Evolutionary conservation across 495 filamentous ascomycete species (phyloP).

Genomic region (Aspergillus asperescens): DNA sequence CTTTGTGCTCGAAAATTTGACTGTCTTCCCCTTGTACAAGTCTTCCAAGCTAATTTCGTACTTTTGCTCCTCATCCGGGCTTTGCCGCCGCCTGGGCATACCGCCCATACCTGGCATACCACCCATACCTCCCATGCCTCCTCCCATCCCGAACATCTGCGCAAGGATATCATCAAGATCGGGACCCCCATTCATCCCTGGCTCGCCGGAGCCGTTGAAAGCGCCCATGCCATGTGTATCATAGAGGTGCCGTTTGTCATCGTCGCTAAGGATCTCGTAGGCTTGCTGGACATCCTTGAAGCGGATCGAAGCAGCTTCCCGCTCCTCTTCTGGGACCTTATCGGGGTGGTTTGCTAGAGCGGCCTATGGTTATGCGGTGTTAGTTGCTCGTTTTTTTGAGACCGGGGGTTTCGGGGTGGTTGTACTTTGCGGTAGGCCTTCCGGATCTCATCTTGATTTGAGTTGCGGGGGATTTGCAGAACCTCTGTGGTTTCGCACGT

Average conservation of each 20-base stretch:
- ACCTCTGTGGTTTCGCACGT: slow-evolving; percentile 49
- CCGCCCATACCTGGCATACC: slow-evolving; percentile 58
- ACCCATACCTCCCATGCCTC: slow-evolving; percentile 48
- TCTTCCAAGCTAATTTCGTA: slow-evolving; percentile 90
- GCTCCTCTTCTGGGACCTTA: slow-evolving; percentile 85
- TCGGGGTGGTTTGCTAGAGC: slow-evolving; percentile 88
- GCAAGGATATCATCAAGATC: slow-evolving; percentile 87
- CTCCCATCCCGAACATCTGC: slow-evolving; percentile 82
- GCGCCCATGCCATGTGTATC: slow-evolving; percentile 92
- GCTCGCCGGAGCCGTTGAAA: slow-evolving; percentile 69
- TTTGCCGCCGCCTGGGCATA: slow-evolving; percentile 59
- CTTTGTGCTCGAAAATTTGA: slow-evolving; percentile 89
- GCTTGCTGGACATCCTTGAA: slow-evolving; percentile 91
- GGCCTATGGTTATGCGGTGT: slow-evolving; percentile 47
- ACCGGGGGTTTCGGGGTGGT: neutral
- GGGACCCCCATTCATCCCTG: slow-evolving; percentile 61
- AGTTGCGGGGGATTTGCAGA: slow-evolving; percentile 63
- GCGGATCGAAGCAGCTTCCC: slow-evolving; percentile 74
- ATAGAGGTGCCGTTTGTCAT: slow-evolving; percentile 85
- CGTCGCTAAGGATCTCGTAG: slow-evolving; percentile 96
- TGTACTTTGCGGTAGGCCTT: slow-evolving; percentile 94
- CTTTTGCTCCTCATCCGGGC: slow-evolving; percentile 78
- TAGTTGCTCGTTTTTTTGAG: neutral
- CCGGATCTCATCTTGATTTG: slow-evolving; percentile 81
- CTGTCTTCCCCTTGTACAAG: slow-evolving; percentile 96